Conservation (phyloP, 352 stramenopile species). For the Phytophthora podocarpi region DNA sequence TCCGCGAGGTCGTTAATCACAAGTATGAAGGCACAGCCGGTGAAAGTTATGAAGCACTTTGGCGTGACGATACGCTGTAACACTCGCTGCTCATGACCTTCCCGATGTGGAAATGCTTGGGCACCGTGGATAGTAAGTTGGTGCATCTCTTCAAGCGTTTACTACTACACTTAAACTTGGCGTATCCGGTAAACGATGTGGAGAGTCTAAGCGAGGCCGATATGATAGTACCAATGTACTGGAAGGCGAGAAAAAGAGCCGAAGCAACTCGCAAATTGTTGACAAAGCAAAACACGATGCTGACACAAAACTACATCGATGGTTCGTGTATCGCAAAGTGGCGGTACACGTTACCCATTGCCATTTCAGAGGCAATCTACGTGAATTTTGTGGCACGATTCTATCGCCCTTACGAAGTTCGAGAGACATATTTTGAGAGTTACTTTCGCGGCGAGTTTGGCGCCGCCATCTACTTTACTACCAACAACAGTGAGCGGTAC, state of each 20-base stretch:
- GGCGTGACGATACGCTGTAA: constrained; percentile 1
- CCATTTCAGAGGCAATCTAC: constrained; percentile 12
- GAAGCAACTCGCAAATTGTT: background rate
- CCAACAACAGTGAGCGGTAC: background rate
- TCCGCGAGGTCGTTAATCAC: constrained; percentile 25
- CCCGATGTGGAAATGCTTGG: constrained; percentile 11
- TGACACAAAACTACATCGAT: background rate
- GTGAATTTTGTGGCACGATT: constrained; percentile 17
- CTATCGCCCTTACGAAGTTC: constrained; percentile 2
- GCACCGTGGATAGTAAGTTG: background rate
- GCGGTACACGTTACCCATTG: constrained; percentile 19
- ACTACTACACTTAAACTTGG: constrained; percentile 16
- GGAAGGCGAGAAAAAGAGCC: constrained; percentile 7
- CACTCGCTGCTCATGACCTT: constrained; percentile 12
- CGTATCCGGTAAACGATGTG: constrained; percentile 12
- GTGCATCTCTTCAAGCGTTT: constrained; percentile 20
- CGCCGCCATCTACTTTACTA: constrained; percentile 8
- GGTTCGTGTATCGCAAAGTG: constrained; percentile 3
- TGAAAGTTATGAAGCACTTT: constrained; percentile 4
- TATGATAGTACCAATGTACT: constrained; percentile 27
- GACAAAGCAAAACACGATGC: background rate
- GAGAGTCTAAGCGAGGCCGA: too few relatives aligned
- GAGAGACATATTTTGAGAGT: background rate
- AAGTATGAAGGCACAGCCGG: background rate
- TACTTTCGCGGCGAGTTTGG: constrained; percentile 10